Base-by-base conservation (phyloP, 2,329 filamentous ascomycete genomes). In the Ophiostoma sp. region DNA sequence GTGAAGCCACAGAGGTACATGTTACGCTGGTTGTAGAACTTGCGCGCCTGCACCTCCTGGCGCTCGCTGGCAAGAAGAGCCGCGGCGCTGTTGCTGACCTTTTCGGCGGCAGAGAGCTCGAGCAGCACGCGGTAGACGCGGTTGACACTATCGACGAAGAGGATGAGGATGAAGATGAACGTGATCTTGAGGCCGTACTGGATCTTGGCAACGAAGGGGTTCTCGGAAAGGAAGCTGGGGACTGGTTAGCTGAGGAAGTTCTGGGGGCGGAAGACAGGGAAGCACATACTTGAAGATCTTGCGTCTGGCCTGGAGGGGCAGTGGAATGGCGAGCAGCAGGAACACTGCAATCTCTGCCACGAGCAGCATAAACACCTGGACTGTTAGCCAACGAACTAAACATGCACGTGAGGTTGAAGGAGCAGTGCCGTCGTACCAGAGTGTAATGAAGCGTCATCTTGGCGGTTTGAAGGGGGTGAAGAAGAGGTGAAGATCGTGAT, bases 1-100 rank as follows among this genome's bases (percentile, higher is more conserved):
- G 95, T 99, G 85, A 99, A 99, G 75, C 95, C 95, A 80, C 95
- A 98, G 71, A 99, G 93, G 83, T 99, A 99, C 95, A 99, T 99
- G 88, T 99, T 99, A 80, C 95, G 93, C 84, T 99, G 94, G 71
- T 93, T 97, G 86, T 99, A 99, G 85, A 99, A 99, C 82, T 99
- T 99, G 85, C 95, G 93, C 73, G 95, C 94, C 81, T 99, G 95
- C 66, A 98, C 94, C 82, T 99, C 95, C 86, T 96, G 93, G 72
- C 95, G 94, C 78, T 98, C 95, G 77, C 92, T 89, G 72, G 95
- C 94, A 75, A 97, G 87, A 70, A 93, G 88, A 66, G 88, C 60
- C 6, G 60, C 86, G 76, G 90, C 79, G 65, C 75, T 75, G 69
- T 75, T 76, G 71, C 62, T 27, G 63, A 65, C 73, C 79, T 85